Conservation (phyloP, 805 yeast species). For the Jamesozyma piceae region DNA sequence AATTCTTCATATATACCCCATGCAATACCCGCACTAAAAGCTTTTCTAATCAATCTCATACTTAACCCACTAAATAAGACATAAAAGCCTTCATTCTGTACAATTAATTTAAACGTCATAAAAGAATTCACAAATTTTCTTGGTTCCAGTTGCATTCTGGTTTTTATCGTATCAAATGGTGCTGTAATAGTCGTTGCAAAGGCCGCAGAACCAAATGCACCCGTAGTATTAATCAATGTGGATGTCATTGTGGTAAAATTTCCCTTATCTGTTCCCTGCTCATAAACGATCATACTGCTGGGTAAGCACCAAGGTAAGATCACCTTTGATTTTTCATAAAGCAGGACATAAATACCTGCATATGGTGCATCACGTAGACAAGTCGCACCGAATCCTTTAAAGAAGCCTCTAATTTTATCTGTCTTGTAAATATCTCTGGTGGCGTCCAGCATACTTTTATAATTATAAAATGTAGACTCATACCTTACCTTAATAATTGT, state of each 20-base stretch:
- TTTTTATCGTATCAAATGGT: conserved; percentile 90
- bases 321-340: conserved; percentile 69
- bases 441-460: conserved; percentile 57
- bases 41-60: conserved; percentile 74
- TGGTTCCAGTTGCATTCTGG: conserved; percentile 75
- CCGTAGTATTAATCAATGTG: conserved; percentile 53
- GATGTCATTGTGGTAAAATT: conserved; percentile 33
- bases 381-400: conserved; percentile 82
- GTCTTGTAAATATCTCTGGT: conserved; percentile 41
- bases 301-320: conserved; percentile 38
- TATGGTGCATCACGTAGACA: conserved; percentile 88
- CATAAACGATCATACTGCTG: conserved; percentile 7
- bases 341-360: conserved; percentile 83
- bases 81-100: conserved; percentile 38
- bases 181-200: conserved; percentile 80
- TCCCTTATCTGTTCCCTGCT: conserved; percentile 11
- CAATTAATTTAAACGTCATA: conserved; percentile 33
- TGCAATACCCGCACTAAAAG: conserved; percentile 85
- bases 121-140: conserved; percentile 34
- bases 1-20: conserved; percentile 96
- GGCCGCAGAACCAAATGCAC: conserved; percentile 76
- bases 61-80: conserved; percentile 77
- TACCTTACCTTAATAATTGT: conserved; percentile 83
- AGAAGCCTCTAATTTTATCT: conserved; percentile 61
- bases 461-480: conserved; percentile 71